These are phyloP conservation scores for Cardiospermum halicacabum DNA, from an alignment of 345 rosid genomes.

Conservation along the genomic window DNA sequence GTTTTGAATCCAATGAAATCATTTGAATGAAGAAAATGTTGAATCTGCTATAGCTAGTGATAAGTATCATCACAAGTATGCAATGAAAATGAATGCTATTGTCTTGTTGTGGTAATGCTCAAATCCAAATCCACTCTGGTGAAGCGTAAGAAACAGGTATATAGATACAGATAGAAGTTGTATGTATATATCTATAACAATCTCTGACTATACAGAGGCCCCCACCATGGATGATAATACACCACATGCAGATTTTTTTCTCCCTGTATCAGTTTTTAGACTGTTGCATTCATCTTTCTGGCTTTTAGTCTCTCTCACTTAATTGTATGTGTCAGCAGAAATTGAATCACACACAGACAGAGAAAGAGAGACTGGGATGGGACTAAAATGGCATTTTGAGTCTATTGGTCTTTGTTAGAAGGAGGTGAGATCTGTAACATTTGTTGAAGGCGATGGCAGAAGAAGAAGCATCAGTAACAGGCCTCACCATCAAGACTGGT, in stretches of 20 bases:
- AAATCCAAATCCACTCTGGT: constrained; percentile 34
- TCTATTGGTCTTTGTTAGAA: constrained; percentile 2
- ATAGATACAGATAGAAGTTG: too few species aligned
- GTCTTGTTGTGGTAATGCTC: constrained; percentile 13
- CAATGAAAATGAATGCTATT: constrained; percentile 12
- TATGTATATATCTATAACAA: background rate
- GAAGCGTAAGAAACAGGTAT: constrained; percentile 23
- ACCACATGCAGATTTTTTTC: constrained; percentile 75
- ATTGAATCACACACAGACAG: constrained; percentile 24
- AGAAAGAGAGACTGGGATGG: constrained; percentile 14
- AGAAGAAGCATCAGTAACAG: constrained; percentile 27
- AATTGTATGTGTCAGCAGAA: constrained; percentile 36
- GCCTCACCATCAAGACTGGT: constrained; percentile 62
- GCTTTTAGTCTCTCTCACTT: constrained; percentile 32
- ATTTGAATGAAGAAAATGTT: background rate
- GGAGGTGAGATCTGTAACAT: constrained; percentile 18
- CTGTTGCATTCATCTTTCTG: constrained; percentile 76
- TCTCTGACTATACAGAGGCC: constrained; percentile 45
- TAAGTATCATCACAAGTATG: background rate
- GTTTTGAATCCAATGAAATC: too few species aligned
- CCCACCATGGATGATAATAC: constrained; percentile 52
- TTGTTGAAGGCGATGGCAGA: constrained; percentile 29
- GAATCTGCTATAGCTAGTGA: constrained; percentile 8
- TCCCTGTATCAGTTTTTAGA: constrained; percentile 25
- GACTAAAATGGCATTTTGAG: constrained; percentile 20